Base-by-base conservation (phyloP, 1,139 yeast species). In the Chernovozyma aurita region DNA sequence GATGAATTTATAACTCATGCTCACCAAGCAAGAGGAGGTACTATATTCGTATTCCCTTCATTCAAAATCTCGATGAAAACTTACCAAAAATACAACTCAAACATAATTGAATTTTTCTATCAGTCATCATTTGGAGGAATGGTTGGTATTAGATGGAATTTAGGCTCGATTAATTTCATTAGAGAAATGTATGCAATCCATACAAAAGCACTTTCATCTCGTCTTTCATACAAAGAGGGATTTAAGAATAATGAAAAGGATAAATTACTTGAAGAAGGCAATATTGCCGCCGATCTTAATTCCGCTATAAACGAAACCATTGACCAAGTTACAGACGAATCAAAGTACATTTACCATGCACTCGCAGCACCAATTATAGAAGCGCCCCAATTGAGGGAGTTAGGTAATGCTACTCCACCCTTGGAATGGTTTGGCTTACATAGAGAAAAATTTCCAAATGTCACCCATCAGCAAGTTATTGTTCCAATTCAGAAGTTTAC, bases 321-420 rank as follows among this genome's bases (percentile, higher is more conserved):
- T 30, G 76, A 74, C 42, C 79, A 79, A 44, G 86, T 80, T n/a
- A 79, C 82, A 26, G 61, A 67, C 25, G 76, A 73, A 27, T 68
- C 80, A 6, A 77, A 76, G 43, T 85, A 72, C 48, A 55, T 45
- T 0, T 92, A 92, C 49, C 53, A 72, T 14, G 77, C 97, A 0
- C 52, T 85, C 20, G 78, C 74, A 28, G 84, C 85, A 8, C 95
- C 97, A 1, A 67, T 77, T 8, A 87, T 92, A 32, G 95, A 85
- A 43, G 86, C 92, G 18, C 97, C 97, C 1, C 94, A 83, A 49
- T 66, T 92, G 48, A 79, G 80, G 50, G 97, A 92, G 52, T 69
- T 92, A 52, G 97, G 97, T 22, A 92, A 85, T 59, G 97, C 97
- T 1, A 92, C 98, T 0, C 98, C 98, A 1, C 97, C 98, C 2